Base-by-base conservation (phyloP, 108 stramenopile species). In the Cyclotella distinguenda region DNA sequence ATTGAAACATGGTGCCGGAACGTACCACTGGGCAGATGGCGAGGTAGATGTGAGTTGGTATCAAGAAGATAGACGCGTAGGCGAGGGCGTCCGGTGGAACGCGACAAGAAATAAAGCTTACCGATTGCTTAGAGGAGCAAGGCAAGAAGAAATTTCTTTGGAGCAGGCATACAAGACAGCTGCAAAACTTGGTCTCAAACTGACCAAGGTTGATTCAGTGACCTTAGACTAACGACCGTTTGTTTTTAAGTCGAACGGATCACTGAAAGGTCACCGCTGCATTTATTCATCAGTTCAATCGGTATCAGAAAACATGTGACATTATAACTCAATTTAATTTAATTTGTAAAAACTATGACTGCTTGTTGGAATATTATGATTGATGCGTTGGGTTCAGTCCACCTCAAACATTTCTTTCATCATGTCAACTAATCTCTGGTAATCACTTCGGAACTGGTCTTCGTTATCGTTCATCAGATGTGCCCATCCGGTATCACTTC, bases 401-500 rank as follows among this genome's bases (percentile, higher is more conserved):
- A 82, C 75, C 21, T 68, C 81, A 70, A 90, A 94, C 60, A 94
- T 70, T 23, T 66, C 54, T 52, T 79, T 81, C 88, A 88, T 88
- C 47, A 89, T 63, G 35, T 87, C 89, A 39, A 94, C 77, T 32
- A 94, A 77, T 28, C 84, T 74, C 7, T 84, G 51, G 57, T 89
- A 89, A 56, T 94, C 89, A 21, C 60, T 57, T 55, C 75, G 39
- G 48, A 94, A 85, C 35, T 64, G 40, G 8, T 79, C 71, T 40
- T 65, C 25, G 33, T 94, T 87, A 45, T 88, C 85, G 67, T 89
- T 74, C 54, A 94, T 64, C 23, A 95, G 25, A 39, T 91, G 90
- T 7, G 85, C 83, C 93, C 93, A 95, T 21, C 93, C 92, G 32
- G 75, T 81, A 79, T 93, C 91, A 30, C 76, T 76, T 52, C 80